Evolutionary conservation across 2,329 filamentous ascomycete species (phyloP), one percentile per base, ranked within the genome.

Genomic region (Clonostachys rhizophaga): DNA sequence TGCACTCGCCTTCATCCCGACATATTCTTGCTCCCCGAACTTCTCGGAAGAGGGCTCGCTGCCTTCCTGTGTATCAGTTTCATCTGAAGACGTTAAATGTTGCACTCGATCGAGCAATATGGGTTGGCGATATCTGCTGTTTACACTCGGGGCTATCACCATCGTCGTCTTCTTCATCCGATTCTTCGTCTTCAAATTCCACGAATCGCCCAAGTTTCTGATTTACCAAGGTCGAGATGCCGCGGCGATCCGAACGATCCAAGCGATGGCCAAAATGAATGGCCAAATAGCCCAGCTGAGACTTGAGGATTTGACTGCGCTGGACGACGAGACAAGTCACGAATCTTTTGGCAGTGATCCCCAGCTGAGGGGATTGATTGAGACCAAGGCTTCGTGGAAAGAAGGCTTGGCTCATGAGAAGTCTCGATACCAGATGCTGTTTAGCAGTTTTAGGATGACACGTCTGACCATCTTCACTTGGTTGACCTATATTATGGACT

Each of bases 1-100:
- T 39, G 75, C 76, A 1, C 79, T 78, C 36, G 74, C 69, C 5
- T 77, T 76, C 53, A 76, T 79, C 42, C 75, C 76, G 0, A 65
- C 64, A 5, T 72, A 73, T 54, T 72, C 71, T 2, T 79, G 76
- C 59, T 65, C 63, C 0, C 74, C 75, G 24, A 75, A 77, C 55
- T 78, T 76, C 55, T 68, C 70, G 7, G 67, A 75, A 48, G 14
- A 54, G 1, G 43, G 40, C 10, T 61, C 70, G 0, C 57, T 78
- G 0, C 65, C 64, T 4, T 73, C 75, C 1, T 81, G 77, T 54
- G 63, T 61, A 9, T 60, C 53, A 0, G 62, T 61, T 3, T 30
- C 24, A 30, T 44, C 52, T 0, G 14, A 52, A 0, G 62, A 58
- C 0, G 53, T 59, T 0, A 55, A 54, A 1, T 65, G 63, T 4